Conservation (phyloP, 2,329 filamentous ascomycete species). For the Pseudocercospora fijiensis region DNA sequence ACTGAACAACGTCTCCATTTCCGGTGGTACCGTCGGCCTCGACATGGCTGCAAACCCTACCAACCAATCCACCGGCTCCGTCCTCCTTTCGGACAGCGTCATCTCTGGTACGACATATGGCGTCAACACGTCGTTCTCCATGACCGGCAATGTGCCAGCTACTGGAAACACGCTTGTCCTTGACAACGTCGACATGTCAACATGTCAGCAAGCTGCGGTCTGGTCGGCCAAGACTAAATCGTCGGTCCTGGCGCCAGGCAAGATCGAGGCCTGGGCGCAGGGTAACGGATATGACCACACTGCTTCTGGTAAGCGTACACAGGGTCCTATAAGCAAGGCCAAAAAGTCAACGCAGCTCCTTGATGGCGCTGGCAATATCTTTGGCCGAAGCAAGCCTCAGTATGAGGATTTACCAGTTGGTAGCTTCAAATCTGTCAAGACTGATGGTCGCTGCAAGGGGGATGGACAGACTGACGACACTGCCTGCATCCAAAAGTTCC, state of each 20-base stretch:
- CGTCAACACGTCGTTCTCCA: slow-evolving; percentile 73
- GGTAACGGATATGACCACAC: slow-evolving; percentile 68
- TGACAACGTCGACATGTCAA: slow-evolving; percentile 84
- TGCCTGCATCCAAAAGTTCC: slow-evolving; percentile 72
- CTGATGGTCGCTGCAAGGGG: slow-evolving; percentile 75
- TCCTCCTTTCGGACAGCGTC: slow-evolving; percentile 77
- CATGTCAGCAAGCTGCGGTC: slow-evolving; percentile 66
- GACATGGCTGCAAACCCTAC: slow-evolving; percentile 49
- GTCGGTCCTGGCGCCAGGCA: slow-evolving; percentile 68
- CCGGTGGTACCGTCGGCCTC: slow-evolving; percentile 48
- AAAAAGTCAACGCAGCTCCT: slow-evolving; percentile 61
- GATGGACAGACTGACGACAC: slow-evolving; percentile 89
- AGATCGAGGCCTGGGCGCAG: slow-evolving; percentile 72
- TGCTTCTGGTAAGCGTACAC: slow-evolving; percentile 34
- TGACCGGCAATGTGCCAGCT: slow-evolving; percentile 57
- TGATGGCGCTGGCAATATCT: slow-evolving; percentile 64
- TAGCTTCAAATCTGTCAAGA: slow-evolving; percentile 74
- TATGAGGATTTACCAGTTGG: slow-evolving; percentile 68
- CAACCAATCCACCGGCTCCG: slow-evolving; percentile 68
- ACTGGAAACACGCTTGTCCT: slow-evolving; percentile 81
- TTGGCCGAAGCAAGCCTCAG: slow-evolving; percentile 84
- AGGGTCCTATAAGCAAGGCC: slow-evolving; percentile 15
- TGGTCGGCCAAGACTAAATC: slow-evolving; percentile 54
- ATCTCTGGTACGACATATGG: slow-evolving; percentile 74
- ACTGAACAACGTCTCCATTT: slow-evolving; percentile 48